Percentiles rank a stretch among this genome's conserved stretches.
Conservation (phyloP, 1,284 basidiomycete species). For the Cryptococcus neoformans region DNA sequence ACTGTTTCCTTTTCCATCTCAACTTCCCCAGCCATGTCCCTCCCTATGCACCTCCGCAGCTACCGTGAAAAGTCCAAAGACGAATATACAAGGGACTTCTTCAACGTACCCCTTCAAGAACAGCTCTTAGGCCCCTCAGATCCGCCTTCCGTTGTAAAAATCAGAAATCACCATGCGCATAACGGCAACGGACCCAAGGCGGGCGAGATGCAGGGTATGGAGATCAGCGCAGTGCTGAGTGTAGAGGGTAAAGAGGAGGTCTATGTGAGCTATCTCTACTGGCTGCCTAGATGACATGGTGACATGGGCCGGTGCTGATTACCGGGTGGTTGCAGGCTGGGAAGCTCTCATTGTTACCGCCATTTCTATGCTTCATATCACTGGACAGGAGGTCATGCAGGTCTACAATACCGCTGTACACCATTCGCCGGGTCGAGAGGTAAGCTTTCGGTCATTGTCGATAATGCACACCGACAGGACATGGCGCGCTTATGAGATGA, state of each 20-base stretch:
- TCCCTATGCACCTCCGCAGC: conserved; percentile 67
- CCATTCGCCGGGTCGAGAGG: conserved; percentile 92
- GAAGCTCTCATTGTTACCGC: conserved; percentile 81
- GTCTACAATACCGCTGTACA: conserved; percentile 88
- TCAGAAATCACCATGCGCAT: conserved; percentile 4
- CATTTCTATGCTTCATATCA: conserved; percentile 88
- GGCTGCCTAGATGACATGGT: neutral
- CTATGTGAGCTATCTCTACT: conserved; percentile 64
- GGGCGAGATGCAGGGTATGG: conserved; percentile 58
- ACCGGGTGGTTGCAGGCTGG: conserved; percentile 65
- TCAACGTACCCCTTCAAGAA: conserved; percentile 63
- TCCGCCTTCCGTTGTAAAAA: conserved; percentile 34
- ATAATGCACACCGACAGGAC: too few relatives aligned
- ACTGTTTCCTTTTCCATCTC: neutral
- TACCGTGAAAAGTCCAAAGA: conserved; percentile 90
- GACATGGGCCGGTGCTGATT: neutral
- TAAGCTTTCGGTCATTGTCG: conserved; percentile 11
- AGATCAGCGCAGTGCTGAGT: conserved; percentile 85
- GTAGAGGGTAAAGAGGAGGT: conserved; percentile 83
- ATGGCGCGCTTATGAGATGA: too few relatives aligned
- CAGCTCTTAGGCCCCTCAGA: conserved; percentile 30
- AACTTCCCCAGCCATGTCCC: conserved; percentile 38
- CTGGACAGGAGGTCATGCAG: conserved; percentile 88
- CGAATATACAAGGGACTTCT: conserved; percentile 74
- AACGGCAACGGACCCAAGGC: neutral